Evolutionary conservation across 192 early-diverging fungal genomes (phyloP).

Genomic region (Gaertneriomyces semiglobifer): DNA sequence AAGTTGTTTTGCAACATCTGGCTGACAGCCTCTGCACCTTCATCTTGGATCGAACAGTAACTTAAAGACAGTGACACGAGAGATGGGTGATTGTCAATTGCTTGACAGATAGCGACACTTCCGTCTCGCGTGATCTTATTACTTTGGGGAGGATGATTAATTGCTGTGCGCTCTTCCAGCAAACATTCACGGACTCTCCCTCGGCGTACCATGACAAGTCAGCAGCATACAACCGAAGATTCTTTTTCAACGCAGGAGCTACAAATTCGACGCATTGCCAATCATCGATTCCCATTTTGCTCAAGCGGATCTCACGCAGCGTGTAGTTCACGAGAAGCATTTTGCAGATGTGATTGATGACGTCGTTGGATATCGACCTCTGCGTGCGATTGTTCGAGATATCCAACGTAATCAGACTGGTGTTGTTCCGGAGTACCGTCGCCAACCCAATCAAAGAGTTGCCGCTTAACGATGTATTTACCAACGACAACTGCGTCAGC

Average conservation of each 20-base stretch:
- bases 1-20: constrained; percentile 40
- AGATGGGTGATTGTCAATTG: constrained; percentile 39
- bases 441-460: constrained; percentile 39
- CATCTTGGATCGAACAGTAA: constrained; percentile 48
- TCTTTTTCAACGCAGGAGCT: constrained; percentile 30
- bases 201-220: constrained; percentile 41
- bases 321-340: constrained; percentile 38
- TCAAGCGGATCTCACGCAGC: constrained; percentile 23
- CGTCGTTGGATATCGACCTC: constrained; percentile 26
- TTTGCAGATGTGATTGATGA: constrained; percentile 38
- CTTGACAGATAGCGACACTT: constrained; percentile 39
- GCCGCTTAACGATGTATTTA: constrained; percentile 22
- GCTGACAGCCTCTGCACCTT: constrained; percentile 46
- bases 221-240: constrained; percentile 24
- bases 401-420: constrained; percentile 29
- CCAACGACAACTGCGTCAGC: constrained; percentile 26
- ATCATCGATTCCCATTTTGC: constrained; percentile 45
- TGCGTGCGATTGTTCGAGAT: constrained; percentile 47
- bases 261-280: constrained; percentile 35
- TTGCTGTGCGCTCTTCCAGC: background rate
- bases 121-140: constrained; percentile 51
- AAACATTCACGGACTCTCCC: background rate
- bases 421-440: constrained; percentile 45
- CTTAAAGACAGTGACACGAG: constrained; percentile 40
- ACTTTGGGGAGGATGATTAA: constrained; percentile 18